A percentile compares a stretch with the other conserved stretches of the same genome.
Conservation (phyloP, 2,329 filamentous ascomycete species). For the Monosporascus sp. region DNA sequence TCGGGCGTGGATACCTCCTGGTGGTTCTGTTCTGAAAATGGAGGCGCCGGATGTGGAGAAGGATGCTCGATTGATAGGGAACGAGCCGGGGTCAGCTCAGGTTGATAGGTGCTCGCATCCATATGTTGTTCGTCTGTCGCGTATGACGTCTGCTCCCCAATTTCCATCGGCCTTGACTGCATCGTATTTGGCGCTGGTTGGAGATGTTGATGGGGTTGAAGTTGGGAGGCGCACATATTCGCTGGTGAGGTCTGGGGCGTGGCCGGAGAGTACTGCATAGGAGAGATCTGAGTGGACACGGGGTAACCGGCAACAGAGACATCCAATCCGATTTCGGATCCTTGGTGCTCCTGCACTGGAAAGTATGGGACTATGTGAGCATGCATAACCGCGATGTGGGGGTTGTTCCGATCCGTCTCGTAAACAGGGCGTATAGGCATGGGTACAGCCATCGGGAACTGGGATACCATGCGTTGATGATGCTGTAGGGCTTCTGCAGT, state of each 20-base stretch:
- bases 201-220: too few species aligned
- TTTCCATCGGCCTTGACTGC: too few species aligned
- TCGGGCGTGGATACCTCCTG: neutral
- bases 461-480: constrained; percentile 42
- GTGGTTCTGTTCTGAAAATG: neutral
- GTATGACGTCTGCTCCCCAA: too few species aligned
- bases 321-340: constrained; percentile 42
- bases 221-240: constrained; percentile 50
- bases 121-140: too few species aligned
- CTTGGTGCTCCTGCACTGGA: constrained; percentile 46
- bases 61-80: neutral
- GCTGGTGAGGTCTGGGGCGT: constrained; percentile 50
- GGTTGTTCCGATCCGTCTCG: constrained; percentile 57
- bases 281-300: constrained; percentile 53
- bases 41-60: neutral
- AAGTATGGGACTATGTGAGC: constrained; percentile 46
- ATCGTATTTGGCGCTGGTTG: too few species aligned
- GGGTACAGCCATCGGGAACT: constrained; percentile 45
- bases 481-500: constrained; percentile 38
- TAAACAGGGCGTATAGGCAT: constrained; percentile 46
- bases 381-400: constrained; percentile 58
- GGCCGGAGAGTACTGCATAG: constrained; percentile 51
- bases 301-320: constrained; percentile 43
- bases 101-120: neutral
- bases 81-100: neutral